phyloP scores from a whole-genome alignment of 1,284 basidiomycete species.

The Cryptococcus amylolentus region DNA sequence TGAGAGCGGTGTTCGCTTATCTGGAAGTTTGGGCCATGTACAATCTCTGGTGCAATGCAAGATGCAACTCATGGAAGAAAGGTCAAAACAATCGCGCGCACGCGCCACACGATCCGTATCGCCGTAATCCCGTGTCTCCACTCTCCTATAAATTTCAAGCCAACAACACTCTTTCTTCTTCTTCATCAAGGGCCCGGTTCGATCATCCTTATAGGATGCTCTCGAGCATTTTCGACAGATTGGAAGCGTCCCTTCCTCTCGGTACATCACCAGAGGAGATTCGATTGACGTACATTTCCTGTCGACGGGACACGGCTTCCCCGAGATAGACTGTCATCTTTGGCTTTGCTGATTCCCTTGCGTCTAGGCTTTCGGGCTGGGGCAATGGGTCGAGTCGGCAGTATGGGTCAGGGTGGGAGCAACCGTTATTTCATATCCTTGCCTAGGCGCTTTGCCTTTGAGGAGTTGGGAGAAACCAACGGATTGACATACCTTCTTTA shows the following conservation, averaged over 20 bases:
- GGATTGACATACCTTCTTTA: conserved; percentile 29
- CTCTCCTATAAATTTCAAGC: conserved; percentile 9
- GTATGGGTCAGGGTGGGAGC: conserved; percentile 4
- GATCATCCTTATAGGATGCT: conserved; percentile 15
- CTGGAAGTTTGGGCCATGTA: too few species aligned
- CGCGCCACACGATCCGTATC: too few species aligned
- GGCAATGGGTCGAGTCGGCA: conserved; percentile 13
- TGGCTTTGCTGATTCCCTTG: conserved; percentile 9
- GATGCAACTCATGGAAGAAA: neutral
- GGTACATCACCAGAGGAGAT: neutral
- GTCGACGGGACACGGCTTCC: conserved; percentile 44
- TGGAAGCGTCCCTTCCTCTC: conserved; percentile 32
- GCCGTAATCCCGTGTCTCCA: neutral
- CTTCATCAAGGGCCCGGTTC: conserved; percentile 33
- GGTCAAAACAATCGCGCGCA: too few species aligned
- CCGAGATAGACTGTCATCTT: conserved; percentile 23
- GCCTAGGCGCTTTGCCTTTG: conserved; percentile 39
- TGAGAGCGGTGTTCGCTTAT: too few species aligned
- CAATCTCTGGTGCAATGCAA: too few species aligned
- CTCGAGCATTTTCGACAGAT: conserved; percentile 36
- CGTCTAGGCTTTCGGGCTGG: conserved; percentile 9
- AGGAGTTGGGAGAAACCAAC: conserved; percentile 47
- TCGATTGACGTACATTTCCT: conserved; percentile 44
- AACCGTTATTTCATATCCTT: conserved; percentile 48
- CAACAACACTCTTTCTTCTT: conserved; percentile 6